Evolutionary conservation across 257 asterid genomes (phyloP).

Genomic region (Capsicum rhomboideum): DNA sequence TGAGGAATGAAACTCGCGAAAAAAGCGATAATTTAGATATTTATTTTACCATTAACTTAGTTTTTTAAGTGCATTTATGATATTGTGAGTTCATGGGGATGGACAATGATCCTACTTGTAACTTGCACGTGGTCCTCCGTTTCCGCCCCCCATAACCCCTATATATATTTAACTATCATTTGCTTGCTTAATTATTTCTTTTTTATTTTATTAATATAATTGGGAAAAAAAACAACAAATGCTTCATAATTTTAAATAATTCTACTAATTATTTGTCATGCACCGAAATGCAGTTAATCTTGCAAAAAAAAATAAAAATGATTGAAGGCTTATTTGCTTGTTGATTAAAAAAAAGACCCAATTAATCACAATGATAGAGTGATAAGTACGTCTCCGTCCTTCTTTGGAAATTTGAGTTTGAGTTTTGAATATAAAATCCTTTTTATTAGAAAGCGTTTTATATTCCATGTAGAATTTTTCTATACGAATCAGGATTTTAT

Average conservation of each 20-base stretch:
- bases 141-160: constrained; percentile 19
- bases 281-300: constrained; percentile 1
- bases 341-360: not conserved
- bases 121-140: constrained; percentile 35
- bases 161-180: constrained; percentile 7
- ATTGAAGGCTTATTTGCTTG: not conserved
- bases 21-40: not conserved
- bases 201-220: not conserved
- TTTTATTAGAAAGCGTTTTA: not conserved
- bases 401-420: too few relatives aligned
- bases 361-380: not conserved
- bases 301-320: not conserved
- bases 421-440: not conserved
- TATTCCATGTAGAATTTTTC: not conserved
- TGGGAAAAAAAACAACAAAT: constrained; percentile 5
- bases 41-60: not conserved
- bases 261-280: not conserved
- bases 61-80: constrained; percentile 11
- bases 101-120: constrained; percentile 51
- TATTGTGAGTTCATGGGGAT: constrained; percentile 37
- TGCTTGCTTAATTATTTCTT: constrained; percentile 7
- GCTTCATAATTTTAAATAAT: not conserved
- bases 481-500: not conserved
- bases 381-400: not conserved
- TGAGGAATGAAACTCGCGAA: not conserved